phyloP scores from a whole-genome alignment of 805 yeast genomes.

The Helenozyma baotianmanensis region DNA sequence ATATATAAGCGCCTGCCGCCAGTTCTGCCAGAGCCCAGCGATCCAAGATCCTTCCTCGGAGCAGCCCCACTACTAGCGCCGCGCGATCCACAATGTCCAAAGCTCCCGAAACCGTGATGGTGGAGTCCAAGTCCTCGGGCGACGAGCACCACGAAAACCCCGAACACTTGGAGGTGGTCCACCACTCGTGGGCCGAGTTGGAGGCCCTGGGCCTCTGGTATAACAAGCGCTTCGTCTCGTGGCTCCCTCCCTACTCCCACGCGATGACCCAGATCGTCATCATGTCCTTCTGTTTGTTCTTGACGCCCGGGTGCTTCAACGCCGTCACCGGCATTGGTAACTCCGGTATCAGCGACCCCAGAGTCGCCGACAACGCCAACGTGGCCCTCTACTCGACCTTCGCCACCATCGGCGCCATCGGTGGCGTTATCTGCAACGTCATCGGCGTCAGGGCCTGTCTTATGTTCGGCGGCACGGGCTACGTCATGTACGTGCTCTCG shows the following conservation, averaged over 20 bases:
- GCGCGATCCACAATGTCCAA: constrained; percentile 8
- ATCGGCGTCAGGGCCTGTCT: constrained; percentile 44
- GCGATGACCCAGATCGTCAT: constrained; percentile 41
- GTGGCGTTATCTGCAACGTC: constrained; percentile 50
- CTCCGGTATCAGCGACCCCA: constrained; percentile 35
- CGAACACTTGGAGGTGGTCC: constrained; percentile 8
- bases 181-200: constrained; percentile 22
- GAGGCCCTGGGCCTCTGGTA: constrained; percentile 40
- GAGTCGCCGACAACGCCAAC: constrained; percentile 43
- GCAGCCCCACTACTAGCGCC: no score
- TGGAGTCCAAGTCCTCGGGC: constrained; percentile 5
- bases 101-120: constrained; percentile 1
- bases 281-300: constrained; percentile 43
- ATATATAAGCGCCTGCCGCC: no score
- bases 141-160: constrained; percentile 1
- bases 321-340: constrained; percentile 51
- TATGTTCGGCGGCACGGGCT: constrained; percentile 52
- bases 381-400: constrained; percentile 53
- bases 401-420: constrained; percentile 54
- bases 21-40: no score
- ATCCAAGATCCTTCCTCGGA: no score
- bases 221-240: constrained; percentile 22
- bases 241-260: constrained; percentile 34
- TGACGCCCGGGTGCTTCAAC: constrained; percentile 52
- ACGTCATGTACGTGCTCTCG: constrained; percentile 49